These are phyloP conservation scores for Ceratobasidium sp. DNA, from an alignment of 1,284 basidiomycete species.

Conservation along the genomic window DNA sequence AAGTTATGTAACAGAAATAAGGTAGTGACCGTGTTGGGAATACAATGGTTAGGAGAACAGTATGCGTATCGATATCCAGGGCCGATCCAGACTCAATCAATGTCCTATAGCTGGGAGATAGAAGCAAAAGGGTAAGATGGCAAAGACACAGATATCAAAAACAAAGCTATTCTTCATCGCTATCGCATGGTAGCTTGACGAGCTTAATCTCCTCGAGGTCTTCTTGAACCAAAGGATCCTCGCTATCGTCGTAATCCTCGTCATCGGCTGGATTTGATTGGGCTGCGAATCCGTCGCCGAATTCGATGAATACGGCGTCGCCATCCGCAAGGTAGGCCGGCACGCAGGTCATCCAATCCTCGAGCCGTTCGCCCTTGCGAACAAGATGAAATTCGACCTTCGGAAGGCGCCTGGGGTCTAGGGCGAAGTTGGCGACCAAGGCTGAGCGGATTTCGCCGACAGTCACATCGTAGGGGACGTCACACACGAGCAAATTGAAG, in stretches of 20 bases:
- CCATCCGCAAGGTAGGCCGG: constrained; percentile 42
- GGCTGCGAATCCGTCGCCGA: constrained; percentile 11
- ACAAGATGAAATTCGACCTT: constrained; percentile 39
- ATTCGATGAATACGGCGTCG: constrained; percentile 41
- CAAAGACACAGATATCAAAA: background rate
- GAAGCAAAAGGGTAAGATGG: constrained; percentile 31
- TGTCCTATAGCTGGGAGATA: constrained; percentile 37
- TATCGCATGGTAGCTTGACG: constrained; percentile 41
- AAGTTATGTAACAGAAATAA: constrained; percentile 36
- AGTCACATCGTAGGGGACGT: constrained; percentile 42
- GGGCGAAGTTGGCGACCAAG: constrained; percentile 30
- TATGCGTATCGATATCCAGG: constrained; percentile 37
- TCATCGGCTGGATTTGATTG: constrained; percentile 7
- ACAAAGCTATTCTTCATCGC: constrained; percentile 33
- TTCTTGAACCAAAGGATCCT: constrained; percentile 17
- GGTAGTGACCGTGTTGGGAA: constrained; percentile 41
- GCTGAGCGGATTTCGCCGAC: constrained; percentile 37
- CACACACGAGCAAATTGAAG: constrained; percentile 42
- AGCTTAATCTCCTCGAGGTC: constrained; percentile 45
- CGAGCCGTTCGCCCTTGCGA: constrained; percentile 39
- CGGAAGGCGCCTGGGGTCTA: constrained; percentile 33
- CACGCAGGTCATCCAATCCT: constrained; percentile 44
- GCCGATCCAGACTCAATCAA: constrained; percentile 36
- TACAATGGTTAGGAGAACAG: constrained; percentile 35
- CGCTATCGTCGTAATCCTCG: constrained; percentile 11